These are phyloP conservation scores for Colletotrichum scovillei DNA, from an alignment of 2,329 filamentous ascomycete species.

Conservation along the genomic window DNA sequence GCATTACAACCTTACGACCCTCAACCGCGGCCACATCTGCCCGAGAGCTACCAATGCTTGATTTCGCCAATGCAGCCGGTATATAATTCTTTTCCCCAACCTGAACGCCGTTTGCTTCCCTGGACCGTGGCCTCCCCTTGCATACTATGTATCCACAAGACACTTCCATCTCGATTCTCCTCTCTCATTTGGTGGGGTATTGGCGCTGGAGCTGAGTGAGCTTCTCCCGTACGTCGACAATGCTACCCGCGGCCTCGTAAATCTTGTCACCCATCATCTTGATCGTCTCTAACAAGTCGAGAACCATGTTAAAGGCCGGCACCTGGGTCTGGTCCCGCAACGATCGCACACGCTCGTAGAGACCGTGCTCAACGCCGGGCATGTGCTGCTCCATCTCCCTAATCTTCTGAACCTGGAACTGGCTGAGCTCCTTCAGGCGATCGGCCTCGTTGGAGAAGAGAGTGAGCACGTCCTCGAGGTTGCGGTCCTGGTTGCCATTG, in stretches of 20 bases:
- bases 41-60: not conserved
- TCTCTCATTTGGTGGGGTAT: constrained; percentile 43
- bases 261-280: constrained; percentile 39
- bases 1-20: not conserved
- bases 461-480: constrained; percentile 39
- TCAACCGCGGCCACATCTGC: not conserved
- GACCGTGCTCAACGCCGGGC: constrained; percentile 58
- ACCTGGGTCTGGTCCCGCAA: constrained; percentile 37
- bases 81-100: constrained; percentile 26
- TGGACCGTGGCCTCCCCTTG: not conserved
- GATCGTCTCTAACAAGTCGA: constrained; percentile 36
- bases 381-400: constrained; percentile 59
- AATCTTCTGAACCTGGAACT: constrained; percentile 49
- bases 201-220: constrained; percentile 40
- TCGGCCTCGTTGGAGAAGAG: constrained; percentile 37
- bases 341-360: constrained; percentile 47
- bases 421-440: constrained; percentile 49
- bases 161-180: constrained; percentile 37
- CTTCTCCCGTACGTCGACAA: constrained; percentile 38
- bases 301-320: constrained; percentile 35
- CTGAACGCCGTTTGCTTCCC: constrained; percentile 29
- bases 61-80: constrained; percentile 9
- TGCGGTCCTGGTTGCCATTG: constrained; percentile 56
- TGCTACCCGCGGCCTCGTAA: constrained; percentile 33
- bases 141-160: not conserved